Evolutionary conservation across 805 yeast genomes (phyloP), one percentile per base, ranked within the genome.

Genomic region (Saccharomycopsis selenospora): DNA sequence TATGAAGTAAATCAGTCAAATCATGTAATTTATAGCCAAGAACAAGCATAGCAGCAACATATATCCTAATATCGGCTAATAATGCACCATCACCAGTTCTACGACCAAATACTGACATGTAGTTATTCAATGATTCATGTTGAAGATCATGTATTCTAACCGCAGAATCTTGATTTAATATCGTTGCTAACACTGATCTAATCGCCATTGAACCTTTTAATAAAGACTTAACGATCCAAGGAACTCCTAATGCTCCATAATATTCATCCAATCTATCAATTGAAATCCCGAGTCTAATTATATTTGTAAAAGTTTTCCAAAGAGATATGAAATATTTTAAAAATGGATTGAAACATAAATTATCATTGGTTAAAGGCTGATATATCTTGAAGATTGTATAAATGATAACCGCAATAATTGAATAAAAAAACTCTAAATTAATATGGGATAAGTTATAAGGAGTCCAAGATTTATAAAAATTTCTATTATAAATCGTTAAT

Each of bases 31-130:
- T 73, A 4, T 66, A 58, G 0, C 80, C 80, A 11, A 74, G 55
- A 0, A 78, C 73, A 18, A 74, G 60, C 60, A 80, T 66, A 1
- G 81, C 76, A 2, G 81, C 76, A 28, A 79, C 74, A 49, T 77
- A 75, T 45, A 78, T 68, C 55, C 82, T 68, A 59, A 79, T 71
- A 59, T 80, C 86, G 3, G 77, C 71, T 57, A 65, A 69, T 26
- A 82, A 59, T 0, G 83, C 71, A 3, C 91, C 90, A 45, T 73
- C 72, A 18, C 80, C 77, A 18, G 71, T 61, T 48, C 76, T 73
- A 52, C 90, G 67, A 1, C 82, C 85, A 64, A 78, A 73, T 2
- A 90, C 89, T 18, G 81, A 78, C 69, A 79, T 70, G 58, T 80
- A 83, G 47, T 78, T 71, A 30, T 74, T 61, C 22, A 83, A 66